Evolutionary conservation across 2,329 filamentous ascomycete species (phyloP).

Genomic region (Tricladium varicosporioides): DNA sequence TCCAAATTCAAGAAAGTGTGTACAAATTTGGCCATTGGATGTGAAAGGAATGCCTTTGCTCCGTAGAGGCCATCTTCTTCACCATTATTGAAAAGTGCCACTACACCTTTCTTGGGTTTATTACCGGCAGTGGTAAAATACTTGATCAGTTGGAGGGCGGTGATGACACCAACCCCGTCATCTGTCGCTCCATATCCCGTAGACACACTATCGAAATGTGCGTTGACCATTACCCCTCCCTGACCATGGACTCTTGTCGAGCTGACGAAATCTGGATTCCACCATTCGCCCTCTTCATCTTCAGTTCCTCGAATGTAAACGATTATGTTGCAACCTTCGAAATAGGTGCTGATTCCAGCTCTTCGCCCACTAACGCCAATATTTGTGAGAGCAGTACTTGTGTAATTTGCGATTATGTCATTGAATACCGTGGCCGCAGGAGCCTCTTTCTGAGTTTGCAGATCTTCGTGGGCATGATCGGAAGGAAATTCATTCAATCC

Average conservation of each 20-base stretch:
- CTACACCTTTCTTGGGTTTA: conserved; percentile 74
- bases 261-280: conserved; percentile 46
- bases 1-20: conserved; percentile 94
- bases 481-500: too few species aligned
- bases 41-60: conserved; percentile 78
- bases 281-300: conserved; percentile 73
- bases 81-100: conserved; percentile 89
- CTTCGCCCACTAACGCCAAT: conserved; percentile 34
- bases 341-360: conserved; percentile 62
- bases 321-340: conserved; percentile 89
- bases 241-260: conserved; percentile 51
- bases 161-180: conserved; percentile 87
- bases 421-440: conserved; percentile 68
- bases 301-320: conserved; percentile 84
- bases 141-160: conserved; percentile 78
- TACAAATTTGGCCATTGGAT: conserved; percentile 75
- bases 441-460: conserved; percentile 13
- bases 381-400: conserved; percentile 52
- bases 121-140: conserved; percentile 75
- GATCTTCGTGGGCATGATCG: conserved; percentile 10
- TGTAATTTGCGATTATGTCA: conserved; percentile 76
- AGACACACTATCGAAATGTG: conserved; percentile 86
- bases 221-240: conserved; percentile 86
- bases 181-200: conserved; percentile 93
- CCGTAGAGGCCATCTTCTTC: conserved; percentile 93